Evolutionary conservation across 2,329 filamentous ascomycete genomes (phyloP), one percentile per base, ranked within the genome.

Genomic region (Aureobasidium sp.): DNA sequence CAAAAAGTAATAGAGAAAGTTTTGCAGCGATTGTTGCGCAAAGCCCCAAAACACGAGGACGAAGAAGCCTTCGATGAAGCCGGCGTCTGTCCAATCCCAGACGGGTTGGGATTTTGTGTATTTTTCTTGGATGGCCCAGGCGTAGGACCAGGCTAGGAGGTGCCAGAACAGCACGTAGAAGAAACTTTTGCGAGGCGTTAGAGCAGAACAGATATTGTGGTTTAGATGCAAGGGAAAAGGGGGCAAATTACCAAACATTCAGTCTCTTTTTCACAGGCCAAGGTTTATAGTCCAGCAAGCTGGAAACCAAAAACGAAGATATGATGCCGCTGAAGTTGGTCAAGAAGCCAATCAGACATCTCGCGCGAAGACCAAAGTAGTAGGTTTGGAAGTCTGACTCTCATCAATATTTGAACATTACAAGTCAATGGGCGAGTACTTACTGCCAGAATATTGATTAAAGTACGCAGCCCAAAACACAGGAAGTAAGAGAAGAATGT

Each of bases 1-100:
- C 1, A 84, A 71, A 20, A 84, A 71, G 65, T 83, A 84, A 64
- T 84, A 84, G 0, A 84, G 72, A 79, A 79, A 83, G 60, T 82
- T 84, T 67, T 84, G 81, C 22, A 82, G 68, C 0, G 78, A 73
- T 66, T 84, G 81, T 2, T 79, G 73, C 2, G 80, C 72, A 65
- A 83, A 82, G 68, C 75, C 70, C 80, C 79, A 81, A 0, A 81
- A 71, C 0, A 80, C 69, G 1, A 81, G 64, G 2, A 81, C 79
- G 55, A 81, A 81, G 62, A 80, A 76, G 0, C 78, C 79, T 62
- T 80, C 74, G 0, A 72, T 70, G 20, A 80, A 81, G 0, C 79
- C 79, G 9, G 57, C 49, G 34, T 77, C 66, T 0, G 64, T 71
- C 78, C 77, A 81, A 65, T 81, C 79, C 17, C 80, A 68, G 1